Conservation (phyloP, 352 stramenopile genomes). For the Phytophthora pinifolia region DNA sequence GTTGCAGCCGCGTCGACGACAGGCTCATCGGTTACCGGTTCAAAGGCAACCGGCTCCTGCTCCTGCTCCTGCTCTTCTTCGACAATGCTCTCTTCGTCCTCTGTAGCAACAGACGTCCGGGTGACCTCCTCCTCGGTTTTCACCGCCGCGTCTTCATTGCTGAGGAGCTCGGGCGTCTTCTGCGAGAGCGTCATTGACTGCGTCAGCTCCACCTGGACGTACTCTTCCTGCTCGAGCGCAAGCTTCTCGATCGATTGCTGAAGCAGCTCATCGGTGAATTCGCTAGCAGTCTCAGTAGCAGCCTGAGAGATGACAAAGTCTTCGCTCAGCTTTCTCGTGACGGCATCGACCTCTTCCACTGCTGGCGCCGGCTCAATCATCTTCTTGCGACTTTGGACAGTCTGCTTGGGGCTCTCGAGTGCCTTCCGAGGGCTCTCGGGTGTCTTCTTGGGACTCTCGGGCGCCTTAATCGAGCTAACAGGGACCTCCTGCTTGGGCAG, state of each 20-base stretch:
- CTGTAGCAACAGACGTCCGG: slow-evolving; percentile 15
- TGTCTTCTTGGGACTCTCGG: no score
- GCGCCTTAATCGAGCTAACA: slow-evolving; percentile 11
- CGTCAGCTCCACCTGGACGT: slow-evolving; percentile 69
- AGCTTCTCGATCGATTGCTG: slow-evolving; percentile 47
- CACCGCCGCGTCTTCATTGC: slow-evolving; percentile 25
- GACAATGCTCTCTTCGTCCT: slow-evolving; percentile 25
- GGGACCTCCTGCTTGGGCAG: slow-evolving; percentile 14
- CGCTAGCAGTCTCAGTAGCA: slow-evolving; percentile 36
- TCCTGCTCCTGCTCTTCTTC: slow-evolving; percentile 25
- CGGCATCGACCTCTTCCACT: slow-evolving; percentile 17
- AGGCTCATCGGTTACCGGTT: slow-evolving; percentile 11
- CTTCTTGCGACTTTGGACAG: no score
- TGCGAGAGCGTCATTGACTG: slow-evolving; percentile 37
- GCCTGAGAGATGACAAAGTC: slow-evolving; percentile 34
- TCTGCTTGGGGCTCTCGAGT: neutral
- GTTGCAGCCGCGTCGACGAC: neutral
- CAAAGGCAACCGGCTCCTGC: slow-evolving; percentile 3
- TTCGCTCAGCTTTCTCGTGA: slow-evolving; percentile 28
- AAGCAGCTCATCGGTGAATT: slow-evolving; percentile 48
- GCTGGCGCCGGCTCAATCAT: slow-evolving; percentile 9
- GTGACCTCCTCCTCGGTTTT: slow-evolving; percentile 19
- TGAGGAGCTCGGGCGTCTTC: slow-evolving; percentile 30
- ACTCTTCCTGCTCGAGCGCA: slow-evolving; percentile 60
- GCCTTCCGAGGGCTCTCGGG: slow-evolving; percentile 5